Evolutionary conservation across 2,329 filamentous ascomycete genomes (phyloP).

Genomic region (Cryphonectria carpinicola): DNA sequence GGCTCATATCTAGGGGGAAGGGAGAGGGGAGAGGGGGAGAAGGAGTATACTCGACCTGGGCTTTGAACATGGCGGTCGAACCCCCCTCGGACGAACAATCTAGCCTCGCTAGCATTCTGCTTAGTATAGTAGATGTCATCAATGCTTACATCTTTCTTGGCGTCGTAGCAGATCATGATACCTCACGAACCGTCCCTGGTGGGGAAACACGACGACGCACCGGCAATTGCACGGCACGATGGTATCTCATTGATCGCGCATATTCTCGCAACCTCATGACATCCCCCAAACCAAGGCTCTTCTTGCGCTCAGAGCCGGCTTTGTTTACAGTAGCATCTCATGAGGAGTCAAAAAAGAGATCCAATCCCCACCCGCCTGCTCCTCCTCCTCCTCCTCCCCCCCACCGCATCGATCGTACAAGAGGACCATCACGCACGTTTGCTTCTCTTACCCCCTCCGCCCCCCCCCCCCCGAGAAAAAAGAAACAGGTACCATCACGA

Average conservation of each 20-base stretch:
- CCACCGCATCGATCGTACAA: neutral
- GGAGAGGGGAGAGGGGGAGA: neutral
- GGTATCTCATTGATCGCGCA: neutral
- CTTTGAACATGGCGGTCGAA: neutral
- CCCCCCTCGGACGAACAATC: no score
- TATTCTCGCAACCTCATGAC: neutral
- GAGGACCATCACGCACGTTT: neutral
- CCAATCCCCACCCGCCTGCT: neutral
- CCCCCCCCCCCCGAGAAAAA: no score
- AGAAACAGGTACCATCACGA: neutral
- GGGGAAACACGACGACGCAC: neutral
- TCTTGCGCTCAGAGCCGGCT: neutral
- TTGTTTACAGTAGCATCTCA: conserved; percentile 5
- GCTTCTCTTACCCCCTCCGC: no score
- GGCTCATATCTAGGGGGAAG: no score
- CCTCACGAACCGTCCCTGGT: neutral
- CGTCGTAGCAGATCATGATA: neutral
- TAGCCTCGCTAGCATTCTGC: neutral
- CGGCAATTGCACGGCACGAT: neutral
- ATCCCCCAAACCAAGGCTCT: neutral
- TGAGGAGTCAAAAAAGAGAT: neutral
- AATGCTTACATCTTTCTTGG: neutral
- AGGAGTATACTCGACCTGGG: neutral
- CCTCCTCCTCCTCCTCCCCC: neutral
- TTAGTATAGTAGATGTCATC: neutral